A percentile compares a stretch with the other conserved stretches of the same genome.
phyloP scores from a whole-genome alignment of 2,329 filamentous ascomycete genomes.

The Hypoxylon rubiginosum region DNA sequence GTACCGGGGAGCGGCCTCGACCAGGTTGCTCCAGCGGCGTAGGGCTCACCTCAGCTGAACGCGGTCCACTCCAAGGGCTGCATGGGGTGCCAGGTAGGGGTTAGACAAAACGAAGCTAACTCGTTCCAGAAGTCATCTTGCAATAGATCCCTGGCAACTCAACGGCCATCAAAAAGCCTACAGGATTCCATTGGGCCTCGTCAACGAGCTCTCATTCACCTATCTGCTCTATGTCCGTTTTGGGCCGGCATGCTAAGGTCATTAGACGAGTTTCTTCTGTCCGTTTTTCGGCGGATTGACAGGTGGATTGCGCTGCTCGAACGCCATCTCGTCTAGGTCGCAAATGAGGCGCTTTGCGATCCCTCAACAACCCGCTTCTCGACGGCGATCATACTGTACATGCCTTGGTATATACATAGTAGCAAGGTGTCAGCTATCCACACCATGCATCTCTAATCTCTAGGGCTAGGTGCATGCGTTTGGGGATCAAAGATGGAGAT shows the following conservation, averaged over 20 bases:
- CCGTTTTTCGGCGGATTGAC: constrained; percentile 18
- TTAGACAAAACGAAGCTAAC: constrained; percentile 33
- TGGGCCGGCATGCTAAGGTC: constrained; percentile 9
- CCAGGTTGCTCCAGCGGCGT: constrained; percentile 36
- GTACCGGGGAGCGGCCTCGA: constrained; percentile 33
- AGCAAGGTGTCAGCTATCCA: constrained; percentile 39
- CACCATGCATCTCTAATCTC: constrained; percentile 21
- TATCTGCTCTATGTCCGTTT: constrained; percentile 12
- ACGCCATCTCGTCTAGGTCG: constrained; percentile 18
- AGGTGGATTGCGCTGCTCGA: constrained; percentile 21
- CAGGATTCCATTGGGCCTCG: constrained; percentile 12
- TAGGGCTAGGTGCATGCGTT: constrained; percentile 27
- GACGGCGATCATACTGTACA: constrained; percentile 25
- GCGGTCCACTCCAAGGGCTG: constrained; percentile 30
- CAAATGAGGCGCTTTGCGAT: constrained; percentile 22
- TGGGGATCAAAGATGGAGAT: constrained; percentile 24
- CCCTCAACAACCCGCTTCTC: constrained; percentile 16
- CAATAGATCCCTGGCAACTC: constrained; percentile 29
- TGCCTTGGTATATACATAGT: constrained; percentile 9
- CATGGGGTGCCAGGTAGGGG: constrained; percentile 19
- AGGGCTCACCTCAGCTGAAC: constrained; percentile 47
- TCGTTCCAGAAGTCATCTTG: constrained; percentile 34
- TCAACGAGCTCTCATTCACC: constrained; percentile 18
- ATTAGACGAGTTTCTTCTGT: constrained; percentile 2
- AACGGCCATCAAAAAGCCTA: constrained; percentile 18